Base-by-base conservation (phyloP, 2,329 filamentous ascomycete species). In the Colletotrichum plurivorum region DNA sequence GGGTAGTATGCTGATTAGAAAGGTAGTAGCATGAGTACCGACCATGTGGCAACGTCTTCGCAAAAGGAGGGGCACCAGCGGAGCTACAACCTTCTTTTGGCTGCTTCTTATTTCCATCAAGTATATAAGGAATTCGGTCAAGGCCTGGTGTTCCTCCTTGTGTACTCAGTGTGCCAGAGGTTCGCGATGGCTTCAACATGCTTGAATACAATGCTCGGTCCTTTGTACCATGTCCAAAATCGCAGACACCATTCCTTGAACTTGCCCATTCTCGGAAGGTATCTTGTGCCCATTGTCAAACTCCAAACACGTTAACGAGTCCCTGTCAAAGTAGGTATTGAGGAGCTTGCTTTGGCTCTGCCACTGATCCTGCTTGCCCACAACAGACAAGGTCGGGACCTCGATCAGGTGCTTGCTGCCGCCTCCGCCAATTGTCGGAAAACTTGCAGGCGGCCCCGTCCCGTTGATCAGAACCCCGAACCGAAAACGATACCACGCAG, bases 261-360 rank as follows among this genome's bases (percentile, higher is more conserved):
- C 60, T 25, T 63, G 60, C 5, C n/a, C 4, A 5, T 36, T n/a
- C 16, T 63, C 51, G 6, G 60, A 36, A 3, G 60, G 60, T n/a
- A 63, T n/a, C 27, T 56, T 63, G 41, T 63, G 60, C 5, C n/a
- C 51, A 25, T 63, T 63, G 22, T 63, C 43, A 15, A 63, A 63
- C 41, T 63, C 60, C 41, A 63, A 25, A 13, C 41, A 48, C 4
- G 25, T 63, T 9, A 48, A 0, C 13, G 12, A 2, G 3, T 48
- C 13, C 9, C 43, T 7, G 5, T 43, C 27, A 13, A 63, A 63
- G 18, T 16, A 56, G 15, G 2, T n/a, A 15, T 15, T 18, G 10
- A 63, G 43, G 2, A 15, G 39, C 9, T 18, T 49, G 27, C 51
- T 63, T 5, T 56, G 39, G 16, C 51, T n/a, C 27, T 63, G 51